A percentile compares a stretch with the other conserved stretches of the same genome.
These are phyloP conservation scores for Amanita phalloides DNA, from an alignment of 768 basidiomycete genomes.

Conservation along the genomic window DNA sequence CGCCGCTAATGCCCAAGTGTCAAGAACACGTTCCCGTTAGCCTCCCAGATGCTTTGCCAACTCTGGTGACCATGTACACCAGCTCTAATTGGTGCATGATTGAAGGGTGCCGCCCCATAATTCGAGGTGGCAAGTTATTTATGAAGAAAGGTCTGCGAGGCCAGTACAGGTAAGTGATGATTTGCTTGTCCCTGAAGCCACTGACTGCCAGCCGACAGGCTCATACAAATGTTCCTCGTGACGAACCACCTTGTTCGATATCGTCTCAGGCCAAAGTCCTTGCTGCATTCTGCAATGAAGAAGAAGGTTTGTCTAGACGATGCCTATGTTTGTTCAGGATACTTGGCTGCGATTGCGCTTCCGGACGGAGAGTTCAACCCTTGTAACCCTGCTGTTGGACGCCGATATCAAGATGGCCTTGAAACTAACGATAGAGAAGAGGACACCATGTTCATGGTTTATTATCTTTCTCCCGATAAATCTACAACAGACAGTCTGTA, in stretches of 20 bases:
- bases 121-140: conserved; percentile 65
- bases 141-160: conserved; percentile 60
- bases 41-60: conserved; percentile 41
- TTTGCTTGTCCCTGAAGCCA: not conserved
- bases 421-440: conserved; percentile 82
- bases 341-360: conserved; percentile 59
- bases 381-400: conserved; percentile 38
- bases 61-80: conserved; percentile 48
- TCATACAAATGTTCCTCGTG: conserved; percentile 64
- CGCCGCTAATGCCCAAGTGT: conserved; percentile 38
- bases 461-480: conserved; percentile 37
- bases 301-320: conserved; percentile 55
- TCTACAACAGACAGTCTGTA: conserved; percentile 17
- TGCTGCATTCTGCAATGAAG: conserved; percentile 44
- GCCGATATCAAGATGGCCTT: conserved; percentile 84
- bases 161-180: conserved; percentile 60
- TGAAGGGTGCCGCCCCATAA: conserved; percentile 66
- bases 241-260: conserved; percentile 68
- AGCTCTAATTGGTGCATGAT: conserved; percentile 74
- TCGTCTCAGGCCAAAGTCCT: conserved; percentile 45
- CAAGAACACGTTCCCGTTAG: conserved; percentile 35
- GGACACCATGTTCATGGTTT: conserved; percentile 80
- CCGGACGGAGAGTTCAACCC: conserved; percentile 55
- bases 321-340: conserved; percentile 82
- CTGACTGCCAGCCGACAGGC: conserved; percentile 24